Percentiles rank a stretch among this genome's conserved stretches.
These are phyloP conservation scores for Eimeria acervulina DNA, from an alignment of 169 alveolate species.

Conservation along the genomic window DNA sequence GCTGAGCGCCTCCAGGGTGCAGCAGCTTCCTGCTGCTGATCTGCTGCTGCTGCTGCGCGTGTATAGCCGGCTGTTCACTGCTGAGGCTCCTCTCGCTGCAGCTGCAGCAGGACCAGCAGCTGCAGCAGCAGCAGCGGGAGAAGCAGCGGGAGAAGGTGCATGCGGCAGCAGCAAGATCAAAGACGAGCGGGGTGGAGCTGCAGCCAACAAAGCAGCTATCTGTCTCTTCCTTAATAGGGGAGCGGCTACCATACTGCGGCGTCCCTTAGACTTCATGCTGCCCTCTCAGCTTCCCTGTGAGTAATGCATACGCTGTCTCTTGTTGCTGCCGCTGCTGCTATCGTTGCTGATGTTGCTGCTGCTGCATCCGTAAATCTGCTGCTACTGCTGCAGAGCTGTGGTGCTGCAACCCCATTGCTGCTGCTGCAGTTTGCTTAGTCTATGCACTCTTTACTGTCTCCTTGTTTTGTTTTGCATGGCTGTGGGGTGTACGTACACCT, in stretches of 20 bases:
- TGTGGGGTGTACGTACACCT: constrained; percentile 11
- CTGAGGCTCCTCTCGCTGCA: background rate
- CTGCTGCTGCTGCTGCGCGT: constrained; percentile 73
- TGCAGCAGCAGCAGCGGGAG: background rate
- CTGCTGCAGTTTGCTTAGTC: background rate
- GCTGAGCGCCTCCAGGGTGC: constrained; percentile 22
- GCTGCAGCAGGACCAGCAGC: constrained; percentile 41
- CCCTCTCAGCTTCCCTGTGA: constrained; percentile 43
- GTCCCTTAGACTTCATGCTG: constrained; percentile 64
- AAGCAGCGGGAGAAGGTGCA: background rate
- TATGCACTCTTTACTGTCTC: background rate
- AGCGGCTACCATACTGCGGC: background rate
- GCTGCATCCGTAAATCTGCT: background rate
- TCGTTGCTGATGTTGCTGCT: constrained; percentile 9
- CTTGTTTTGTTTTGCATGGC: background rate
- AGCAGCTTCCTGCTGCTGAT: constrained; percentile 76
- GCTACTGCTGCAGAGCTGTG: constrained; percentile 14
- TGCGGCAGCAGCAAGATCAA: constrained; percentile 26
- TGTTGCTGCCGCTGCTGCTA: constrained; percentile 14
- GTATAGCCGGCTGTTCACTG: constrained; percentile 30
- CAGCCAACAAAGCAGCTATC: background rate
- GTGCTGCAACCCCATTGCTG: constrained; percentile 21
- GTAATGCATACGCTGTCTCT: constrained; percentile 3
- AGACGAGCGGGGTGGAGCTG: background rate
- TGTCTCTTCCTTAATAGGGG: constrained; percentile 26